Evolutionary conservation across 305 asterid species (phyloP).

Genomic region (Solanum aculeatissimum): DNA sequence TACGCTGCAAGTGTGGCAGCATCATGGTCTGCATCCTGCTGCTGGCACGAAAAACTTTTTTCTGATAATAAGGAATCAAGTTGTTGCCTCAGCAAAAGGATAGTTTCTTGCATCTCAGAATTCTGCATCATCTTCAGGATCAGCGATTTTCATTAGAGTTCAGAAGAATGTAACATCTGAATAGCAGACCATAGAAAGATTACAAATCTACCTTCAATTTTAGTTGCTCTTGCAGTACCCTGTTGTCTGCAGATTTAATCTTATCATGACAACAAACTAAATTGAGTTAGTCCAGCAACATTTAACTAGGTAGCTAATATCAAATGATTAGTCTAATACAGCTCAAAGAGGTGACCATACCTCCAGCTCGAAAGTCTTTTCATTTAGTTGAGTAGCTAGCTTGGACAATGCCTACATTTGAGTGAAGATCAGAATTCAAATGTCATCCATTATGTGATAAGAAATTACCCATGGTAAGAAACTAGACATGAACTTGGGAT

Average conservation of each 20-base stretch:
- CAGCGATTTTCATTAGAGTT: constrained; percentile 7
- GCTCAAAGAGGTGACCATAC: constrained; percentile 21
- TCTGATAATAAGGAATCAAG: constrained; percentile 34
- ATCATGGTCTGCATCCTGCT: constrained; percentile 6
- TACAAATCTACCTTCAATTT: constrained; percentile 42
- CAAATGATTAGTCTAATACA: neutral
- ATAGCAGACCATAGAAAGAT: neutral
- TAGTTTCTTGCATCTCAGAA: constrained; percentile 60
- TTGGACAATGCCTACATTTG: constrained; percentile 48
- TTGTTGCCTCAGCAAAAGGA: constrained; percentile 44
- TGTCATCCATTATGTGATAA: neutral
- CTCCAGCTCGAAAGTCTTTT: constrained; percentile 78
- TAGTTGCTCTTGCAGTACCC: constrained; percentile 85
- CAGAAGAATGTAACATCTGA: constrained; percentile 1
- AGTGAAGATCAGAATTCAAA: neutral
- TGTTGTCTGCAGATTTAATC: constrained; percentile 86
- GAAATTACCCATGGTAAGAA: neutral
- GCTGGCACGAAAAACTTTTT: constrained; percentile 22
- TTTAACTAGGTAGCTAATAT: neutral
- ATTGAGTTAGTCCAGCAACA: constrained; percentile 18
- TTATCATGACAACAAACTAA: constrained; percentile 14
- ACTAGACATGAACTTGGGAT: neutral
- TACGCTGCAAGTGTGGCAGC: constrained; percentile 17
- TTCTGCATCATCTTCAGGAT: constrained; percentile 37
- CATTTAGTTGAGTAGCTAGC: constrained; percentile 68